These are phyloP conservation scores for Cyberlindnera maritima DNA, from an alignment of 805 yeast genomes.

Conservation along the genomic window DNA sequence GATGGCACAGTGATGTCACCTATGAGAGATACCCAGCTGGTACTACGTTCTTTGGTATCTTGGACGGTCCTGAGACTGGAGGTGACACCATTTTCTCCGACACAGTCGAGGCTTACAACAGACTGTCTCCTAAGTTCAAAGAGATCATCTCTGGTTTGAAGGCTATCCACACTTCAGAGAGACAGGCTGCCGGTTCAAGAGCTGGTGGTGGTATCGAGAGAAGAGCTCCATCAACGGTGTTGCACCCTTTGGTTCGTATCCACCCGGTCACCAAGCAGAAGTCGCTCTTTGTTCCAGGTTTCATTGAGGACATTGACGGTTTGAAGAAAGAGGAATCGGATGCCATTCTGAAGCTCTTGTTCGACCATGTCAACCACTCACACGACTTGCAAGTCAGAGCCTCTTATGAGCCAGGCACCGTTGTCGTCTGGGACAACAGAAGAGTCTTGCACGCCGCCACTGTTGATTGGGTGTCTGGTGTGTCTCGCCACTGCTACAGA, in stretches of 20 bases:
- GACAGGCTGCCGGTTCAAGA: conserved; percentile 61
- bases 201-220: conserved; percentile 64
- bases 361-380: conserved; percentile 47
- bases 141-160: conserved; percentile 57
- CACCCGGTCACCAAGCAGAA: conserved; percentile 72
- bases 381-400: conserved; percentile 69
- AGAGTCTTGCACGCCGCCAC: conserved; percentile 66
- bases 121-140: conserved; percentile 65
- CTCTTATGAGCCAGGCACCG: conserved; percentile 66
- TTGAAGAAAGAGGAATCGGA: conserved; percentile 72
- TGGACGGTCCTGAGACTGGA: conserved; percentile 61
- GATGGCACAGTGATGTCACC: conserved; percentile 74
- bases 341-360: conserved; percentile 54
- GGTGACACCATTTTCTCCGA: conserved; percentile 81
- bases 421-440: conserved; percentile 80
- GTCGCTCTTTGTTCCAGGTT: conserved; percentile 55
- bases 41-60: conserved; percentile 59
- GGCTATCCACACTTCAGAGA: conserved; percentile 67
- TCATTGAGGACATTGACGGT: conserved; percentile 66
- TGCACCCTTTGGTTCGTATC: conserved; percentile 67
- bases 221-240: conserved; percentile 49
- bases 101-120: conserved; percentile 63
- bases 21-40: conserved; percentile 76
- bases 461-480: conserved; percentile 67
- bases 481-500: conserved; percentile 69